phyloP scores from a whole-genome alignment of 768 basidiomycete genomes.

The Collybia sordida region DNA sequence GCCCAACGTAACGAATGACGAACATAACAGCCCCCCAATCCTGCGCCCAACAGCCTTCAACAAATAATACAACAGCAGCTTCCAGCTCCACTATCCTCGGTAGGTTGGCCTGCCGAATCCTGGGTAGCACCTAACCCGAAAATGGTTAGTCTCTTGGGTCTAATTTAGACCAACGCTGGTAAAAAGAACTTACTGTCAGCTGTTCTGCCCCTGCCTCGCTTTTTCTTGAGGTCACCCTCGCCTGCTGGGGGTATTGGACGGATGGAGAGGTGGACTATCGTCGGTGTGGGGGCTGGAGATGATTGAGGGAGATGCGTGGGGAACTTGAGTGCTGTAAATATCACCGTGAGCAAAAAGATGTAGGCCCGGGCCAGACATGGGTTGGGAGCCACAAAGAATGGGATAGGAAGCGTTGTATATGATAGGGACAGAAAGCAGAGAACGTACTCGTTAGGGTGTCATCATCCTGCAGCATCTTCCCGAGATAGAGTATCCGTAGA shows the following conservation, averaged over 20 bases:
- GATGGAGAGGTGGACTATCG: constrained; percentile 77
- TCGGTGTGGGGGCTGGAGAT: constrained; percentile 37
- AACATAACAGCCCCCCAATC: neutral
- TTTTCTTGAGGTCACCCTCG: constrained; percentile 58
- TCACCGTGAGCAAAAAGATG: no score
- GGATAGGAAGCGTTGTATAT: neutral
- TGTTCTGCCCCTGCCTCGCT: constrained; percentile 31
- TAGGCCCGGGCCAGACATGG: neutral
- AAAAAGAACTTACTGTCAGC: constrained; percentile 24
- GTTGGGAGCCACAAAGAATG: neutral
- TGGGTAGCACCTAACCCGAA: neutral
- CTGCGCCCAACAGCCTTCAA: constrained; percentile 4
- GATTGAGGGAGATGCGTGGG: constrained; percentile 34
- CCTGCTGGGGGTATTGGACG: constrained; percentile 53
- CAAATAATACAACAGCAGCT: constrained; percentile 21
- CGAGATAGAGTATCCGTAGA: constrained; percentile 73
- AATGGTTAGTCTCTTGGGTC: neutral
- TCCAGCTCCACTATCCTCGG: constrained; percentile 10
- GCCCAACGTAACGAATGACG: neutral
- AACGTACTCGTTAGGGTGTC: constrained; percentile 67
- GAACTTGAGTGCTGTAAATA: constrained; percentile 35
- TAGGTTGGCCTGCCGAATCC: neutral
- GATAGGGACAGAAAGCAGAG: constrained; percentile 7
- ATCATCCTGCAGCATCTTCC: constrained; percentile 82
- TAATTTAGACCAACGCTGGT: neutral